Base-by-base conservation (phyloP, 169 alveolate genomes). In the Blepharisma undulans region DNA sequence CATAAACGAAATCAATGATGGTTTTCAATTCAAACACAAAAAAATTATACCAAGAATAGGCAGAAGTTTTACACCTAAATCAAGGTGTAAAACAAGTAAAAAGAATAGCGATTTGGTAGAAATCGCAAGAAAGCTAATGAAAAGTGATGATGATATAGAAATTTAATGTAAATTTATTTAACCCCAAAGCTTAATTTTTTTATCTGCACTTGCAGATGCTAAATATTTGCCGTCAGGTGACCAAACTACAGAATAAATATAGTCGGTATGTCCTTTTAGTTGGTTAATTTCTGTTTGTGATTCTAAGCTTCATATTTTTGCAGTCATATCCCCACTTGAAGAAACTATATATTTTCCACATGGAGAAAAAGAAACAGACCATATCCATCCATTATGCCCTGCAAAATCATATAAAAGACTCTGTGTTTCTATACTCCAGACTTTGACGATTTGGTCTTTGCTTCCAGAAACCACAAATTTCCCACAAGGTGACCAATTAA, bases 201-300 rank as follows among this genome's bases (percentile, higher is more conserved):
- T 91, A 78, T 96, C 98, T n/a, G 95, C 94, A 29, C 92, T 71
- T 59, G 96, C 94, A 19, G 96, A 93, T 1, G 97, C 97, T 30
- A 96, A 72, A 48, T 71, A 80, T 27, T 87, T 22, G 16, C 87
- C 87, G 12, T 27, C 36, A 6, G 87, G 87, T 4, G 72, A 30
- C 34, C 34, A 79, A 22, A 30, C 61, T 29, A 10, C 32, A 27
- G 36, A 33, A 22, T 33, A 79, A 27, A 79, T 7, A 30, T 33
- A 21, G 87, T 27, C 34, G 25, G 2, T 25, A 33, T 79, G 87
- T 25, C 87, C 87, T 29, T 79, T 33, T 7, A 79, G 61, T 14
- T 74, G 27, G n/a, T 22, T 32, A 32, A 36, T 30, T 84, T 84
- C 89, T 4, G 0, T 1, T 32, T 33, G 33, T 21, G 74, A 34